Base-by-base conservation (phyloP, 495 filamentous ascomycete genomes). In the Annulohypoxylon nitens region DNA sequence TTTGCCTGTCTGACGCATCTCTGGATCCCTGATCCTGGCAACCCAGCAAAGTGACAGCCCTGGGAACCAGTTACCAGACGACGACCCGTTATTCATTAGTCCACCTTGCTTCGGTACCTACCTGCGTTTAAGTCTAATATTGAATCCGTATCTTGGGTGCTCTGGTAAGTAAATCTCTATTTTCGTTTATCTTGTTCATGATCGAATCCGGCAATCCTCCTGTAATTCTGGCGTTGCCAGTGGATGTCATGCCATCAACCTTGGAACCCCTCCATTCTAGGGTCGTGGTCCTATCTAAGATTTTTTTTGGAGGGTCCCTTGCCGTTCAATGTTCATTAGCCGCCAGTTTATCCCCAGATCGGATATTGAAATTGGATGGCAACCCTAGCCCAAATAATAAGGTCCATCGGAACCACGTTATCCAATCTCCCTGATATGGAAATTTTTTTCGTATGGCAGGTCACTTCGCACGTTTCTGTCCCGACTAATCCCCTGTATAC, bases 11-110 rank as follows among this genome's bases (percentile, higher is more conserved):
- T 70, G 61, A 67, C 62, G 50, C 57, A 74, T 55, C 45, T 50
- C 18, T 66, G 47, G 59, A 75, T 65, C 72, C 72, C 66, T 75
- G 67, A 75, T 75, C 72, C 72, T n/a, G 53, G 71, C 25, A 70
- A 4, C 53, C 47, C 59, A 71, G 58, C 62, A 62, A 39, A 33
- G 61, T 60, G 61, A 64, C 69, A 65, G 61, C 47, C 55, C 18
- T 11, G 50, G 64, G 33, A 67, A 57, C 36, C 33, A 25, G n/a
- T 51, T 66, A 26, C 63, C 58, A 70, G 67, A 14, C 72, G 50
- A 64, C 72, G 63, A 67, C 39, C 67, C 63, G 72, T 34, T 54
- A n/a, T 12, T 61, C 39, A 51, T 58, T 67, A 62, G 71, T 63
- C 57, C 47, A 55, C 20, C 58, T 53, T 53, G 16, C 54, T 10